Base-by-base conservation (phyloP, 768 basidiomycete genomes). In the Coprinopsis sp. region DNA sequence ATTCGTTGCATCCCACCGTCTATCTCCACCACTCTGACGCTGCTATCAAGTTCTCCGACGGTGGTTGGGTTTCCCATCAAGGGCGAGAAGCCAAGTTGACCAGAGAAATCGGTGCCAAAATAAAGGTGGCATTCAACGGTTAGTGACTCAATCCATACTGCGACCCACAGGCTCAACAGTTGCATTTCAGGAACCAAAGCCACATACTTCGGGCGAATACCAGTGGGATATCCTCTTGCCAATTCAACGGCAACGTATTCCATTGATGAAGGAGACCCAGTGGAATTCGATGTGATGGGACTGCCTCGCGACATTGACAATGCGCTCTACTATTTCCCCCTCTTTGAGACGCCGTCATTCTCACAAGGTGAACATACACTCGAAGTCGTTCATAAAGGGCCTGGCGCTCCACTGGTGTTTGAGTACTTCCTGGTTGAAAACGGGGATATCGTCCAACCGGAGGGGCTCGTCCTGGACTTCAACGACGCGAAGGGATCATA, bases 81-180 rank as follows among this genome's bases (percentile, higher is more conserved):
- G 36, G 18, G 28, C n/a, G n/a, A n/a, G 31, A 51, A 6, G 51
- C 51, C 4, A 57, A 34, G 29, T 47, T 56, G 38, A 59, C 62
- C 4, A 14, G 37, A 10, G 33, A 37, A 16, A 43, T 21, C 10
- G 60, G 60, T 1, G 48, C 62, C 2, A 49, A 50, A 3, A 39
- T 56, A 3, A 47, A 38, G 12, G 51, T 58, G 30, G 44, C 50
- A 11, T 63, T 63, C 38, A 56, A 54, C 37, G 62, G 62, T 60
- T 25, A 12, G 59, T 50, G 14, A 21, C 14, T 16, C 37, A 22
- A 33, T 31, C 19, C 13, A 6, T 4, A 37, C 24, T 12, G 6
- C 3, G 14, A 16, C 24, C 28, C 16, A 19, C 36, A 7, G 34
- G 37, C 28, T 19, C n/a, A 33, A 18, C 31, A 21, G 36, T 36